phyloP scores from a whole-genome alignment of 257 asterid species.

The Misopates orontium region DNA sequence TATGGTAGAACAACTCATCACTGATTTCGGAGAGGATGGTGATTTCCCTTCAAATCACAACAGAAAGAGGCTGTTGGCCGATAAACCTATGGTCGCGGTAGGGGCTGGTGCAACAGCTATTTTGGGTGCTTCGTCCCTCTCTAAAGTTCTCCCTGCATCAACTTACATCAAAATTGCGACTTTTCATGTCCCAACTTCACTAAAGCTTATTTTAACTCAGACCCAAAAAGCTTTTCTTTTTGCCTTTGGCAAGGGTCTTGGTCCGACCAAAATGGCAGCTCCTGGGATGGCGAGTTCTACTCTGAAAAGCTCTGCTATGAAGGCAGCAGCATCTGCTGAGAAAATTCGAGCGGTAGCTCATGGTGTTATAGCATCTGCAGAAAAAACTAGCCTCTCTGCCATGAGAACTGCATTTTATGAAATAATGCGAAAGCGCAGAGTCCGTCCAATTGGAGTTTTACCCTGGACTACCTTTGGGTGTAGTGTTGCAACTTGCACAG shows the following conservation, averaged over 20 bases:
- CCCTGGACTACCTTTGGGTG: constrained; percentile 93
- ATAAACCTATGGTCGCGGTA: constrained; percentile 80
- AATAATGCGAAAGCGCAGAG: constrained; percentile 78
- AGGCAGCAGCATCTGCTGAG: constrained; percentile 73
- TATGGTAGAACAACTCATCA: constrained; percentile 63
- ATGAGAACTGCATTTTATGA: constrained; percentile 83
- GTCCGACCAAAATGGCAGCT: constrained; percentile 52
- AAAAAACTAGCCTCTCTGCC: constrained; percentile 86
- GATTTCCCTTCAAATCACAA: constrained; percentile 32
- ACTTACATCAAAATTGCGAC: constrained; percentile 66
- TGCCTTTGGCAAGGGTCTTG: constrained; percentile 56
- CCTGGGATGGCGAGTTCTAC: constrained; percentile 58
- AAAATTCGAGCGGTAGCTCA: constrained; percentile 76
- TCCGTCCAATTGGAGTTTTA: constrained; percentile 47
- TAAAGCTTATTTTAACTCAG: constrained; percentile 60
- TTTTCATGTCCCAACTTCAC: constrained; percentile 64
- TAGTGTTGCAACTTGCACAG: constrained; percentile 77
- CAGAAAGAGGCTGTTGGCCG: constrained; percentile 53
- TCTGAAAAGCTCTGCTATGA: constrained; percentile 49
- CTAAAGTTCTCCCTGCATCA: constrained; percentile 77
- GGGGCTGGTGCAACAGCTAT: constrained; percentile 97
- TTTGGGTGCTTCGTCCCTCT: constrained; percentile 74
- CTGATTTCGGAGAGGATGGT: constrained; percentile 38
- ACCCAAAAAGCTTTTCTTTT: constrained; percentile 58
- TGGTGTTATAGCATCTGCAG: constrained; percentile 76